These are phyloP conservation scores for Aspergillus calidoustus DNA, from an alignment of 2,329 filamentous ascomycete genomes.

Conservation along the genomic window DNA sequence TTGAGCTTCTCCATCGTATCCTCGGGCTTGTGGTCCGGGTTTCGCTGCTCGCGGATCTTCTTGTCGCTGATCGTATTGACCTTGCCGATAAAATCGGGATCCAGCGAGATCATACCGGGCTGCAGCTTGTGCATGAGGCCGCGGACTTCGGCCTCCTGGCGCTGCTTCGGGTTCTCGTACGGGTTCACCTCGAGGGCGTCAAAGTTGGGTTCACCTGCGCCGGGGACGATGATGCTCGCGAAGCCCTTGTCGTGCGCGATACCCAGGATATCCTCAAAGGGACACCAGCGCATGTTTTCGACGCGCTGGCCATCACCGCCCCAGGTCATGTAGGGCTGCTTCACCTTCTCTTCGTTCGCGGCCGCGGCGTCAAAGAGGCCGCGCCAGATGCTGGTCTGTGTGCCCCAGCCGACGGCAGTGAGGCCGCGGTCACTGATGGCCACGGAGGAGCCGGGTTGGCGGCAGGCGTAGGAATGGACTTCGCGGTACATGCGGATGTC, in stretches of 20 bases:
- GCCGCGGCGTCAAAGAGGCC: conserved; percentile 79
- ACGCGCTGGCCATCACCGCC: conserved; percentile 81
- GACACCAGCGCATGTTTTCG: conserved; percentile 87
- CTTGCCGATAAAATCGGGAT: conserved; percentile 89
- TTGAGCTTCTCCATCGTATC: conserved; percentile 64
- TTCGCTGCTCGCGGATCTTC: conserved; percentile 75
- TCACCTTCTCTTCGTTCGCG: conserved; percentile 75
- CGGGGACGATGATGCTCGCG: conserved; percentile 85
- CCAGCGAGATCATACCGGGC: conserved; percentile 94
- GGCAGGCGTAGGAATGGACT: conserved; percentile 85
- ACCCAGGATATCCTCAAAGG: conserved; percentile 90
- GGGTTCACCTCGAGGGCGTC: conserved; percentile 93
- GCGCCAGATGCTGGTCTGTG: conserved; percentile 86
- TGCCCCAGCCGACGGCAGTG: conserved; percentile 89
- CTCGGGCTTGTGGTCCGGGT: conserved; percentile 73
- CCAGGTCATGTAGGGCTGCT: conserved; percentile 92
- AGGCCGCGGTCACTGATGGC: conserved; percentile 87
- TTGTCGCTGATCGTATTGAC: conserved; percentile 80
- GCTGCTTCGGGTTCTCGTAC: conserved; percentile 89
- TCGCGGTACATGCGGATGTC: conserved; percentile 94
- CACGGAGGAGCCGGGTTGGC: conserved; percentile 79
- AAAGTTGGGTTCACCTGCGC: conserved; percentile 95
- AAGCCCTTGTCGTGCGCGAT: conserved; percentile 85
- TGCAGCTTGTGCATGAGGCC: conserved; percentile 89
- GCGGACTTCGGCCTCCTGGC: conserved; percentile 91